These are phyloP conservation scores for Penicillium bialowiezense DNA, from an alignment of 495 filamentous ascomycete genomes.

Conservation along the genomic window DNA sequence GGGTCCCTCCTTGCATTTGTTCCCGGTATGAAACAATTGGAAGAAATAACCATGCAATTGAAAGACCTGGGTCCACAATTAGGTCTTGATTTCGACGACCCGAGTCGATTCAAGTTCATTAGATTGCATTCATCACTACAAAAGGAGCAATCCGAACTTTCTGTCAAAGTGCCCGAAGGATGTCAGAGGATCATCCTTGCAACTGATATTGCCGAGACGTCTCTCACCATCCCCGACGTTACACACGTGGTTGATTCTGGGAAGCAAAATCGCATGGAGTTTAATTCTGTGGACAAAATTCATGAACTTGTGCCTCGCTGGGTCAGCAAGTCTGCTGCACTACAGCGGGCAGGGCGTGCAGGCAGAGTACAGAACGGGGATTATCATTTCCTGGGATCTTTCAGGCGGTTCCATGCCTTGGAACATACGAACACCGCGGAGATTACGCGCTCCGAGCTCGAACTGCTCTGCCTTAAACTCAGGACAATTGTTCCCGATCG, in stretches of 20 bases:
- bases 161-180: constrained; percentile 41
- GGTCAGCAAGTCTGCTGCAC: constrained; percentile 53
- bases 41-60: constrained; percentile 34
- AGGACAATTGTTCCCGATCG: constrained; percentile 6
- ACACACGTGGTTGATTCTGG: constrained; percentile 56
- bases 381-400: constrained; percentile 56
- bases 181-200: constrained; percentile 56
- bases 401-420: constrained; percentile 46
- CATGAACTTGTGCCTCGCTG: constrained; percentile 47
- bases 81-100: constrained; percentile 45
- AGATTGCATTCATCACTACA: constrained; percentile 52
- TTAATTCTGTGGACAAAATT: constrained; percentile 44
- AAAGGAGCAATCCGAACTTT: constrained; percentile 42
- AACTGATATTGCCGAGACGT: constrained; percentile 62
- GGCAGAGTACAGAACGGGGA: constrained; percentile 57
- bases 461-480: constrained; percentile 13
- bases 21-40: constrained; percentile 54
- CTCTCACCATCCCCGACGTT: constrained; percentile 59
- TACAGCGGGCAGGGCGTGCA: constrained; percentile 57
- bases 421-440: constrained; percentile 45
- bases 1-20: constrained; percentile 59
- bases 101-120: constrained; percentile 42
- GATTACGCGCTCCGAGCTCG: constrained; percentile 14
- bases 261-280: constrained; percentile 50
- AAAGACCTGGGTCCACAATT: constrained; percentile 16